Conservation (phyloP, 495 filamentous ascomycete species). For the Hypoxylon trugodes region DNA sequence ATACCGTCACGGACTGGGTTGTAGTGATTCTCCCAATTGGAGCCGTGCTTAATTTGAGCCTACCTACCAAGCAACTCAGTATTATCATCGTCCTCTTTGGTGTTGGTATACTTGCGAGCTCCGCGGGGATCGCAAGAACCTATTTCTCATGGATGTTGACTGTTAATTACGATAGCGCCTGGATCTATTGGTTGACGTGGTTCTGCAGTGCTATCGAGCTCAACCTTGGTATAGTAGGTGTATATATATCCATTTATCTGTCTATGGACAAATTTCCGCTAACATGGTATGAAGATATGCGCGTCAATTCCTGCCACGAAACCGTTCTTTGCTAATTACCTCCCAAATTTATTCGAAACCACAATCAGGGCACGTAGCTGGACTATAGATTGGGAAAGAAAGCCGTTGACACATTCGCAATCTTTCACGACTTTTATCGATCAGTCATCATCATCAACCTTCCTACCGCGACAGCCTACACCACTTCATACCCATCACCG, state of each 20-base stretch:
- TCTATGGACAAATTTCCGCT: background rate
- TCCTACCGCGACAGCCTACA: conserved; percentile 3
- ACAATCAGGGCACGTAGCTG: conserved; percentile 9
- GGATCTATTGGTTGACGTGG: conserved; percentile 63
- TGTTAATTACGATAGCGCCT: conserved; percentile 57
- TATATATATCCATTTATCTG: background rate
- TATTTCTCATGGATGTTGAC: conserved; percentile 46
- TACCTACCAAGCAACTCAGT: conserved; percentile 63
- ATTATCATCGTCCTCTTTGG: conserved; percentile 67
- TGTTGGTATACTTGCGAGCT: conserved; percentile 65
- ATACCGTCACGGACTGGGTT: conserved; percentile 67
- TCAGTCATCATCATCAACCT: conserved; percentile 17
- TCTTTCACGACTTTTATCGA: conserved; percentile 37
- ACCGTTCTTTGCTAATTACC: conserved; percentile 53
- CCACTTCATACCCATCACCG: background rate
- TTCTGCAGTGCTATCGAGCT: conserved; percentile 65
- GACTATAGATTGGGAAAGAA: conserved; percentile 14
- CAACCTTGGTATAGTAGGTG: conserved; percentile 68
- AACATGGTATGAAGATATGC: conserved; percentile 53
- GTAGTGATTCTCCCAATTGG: conserved; percentile 67
- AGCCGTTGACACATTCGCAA: conserved; percentile 5
- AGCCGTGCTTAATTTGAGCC: conserved; percentile 63
- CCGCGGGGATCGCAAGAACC: conserved; percentile 64
- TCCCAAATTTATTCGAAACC: conserved; percentile 20
- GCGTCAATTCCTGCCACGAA: conserved; percentile 64